Percentiles rank a stretch among this genome's conserved stretches.
Evolutionary conservation across 768 basidiomycete genomes (phyloP).

Genomic region (Serendipita sp.): DNA sequence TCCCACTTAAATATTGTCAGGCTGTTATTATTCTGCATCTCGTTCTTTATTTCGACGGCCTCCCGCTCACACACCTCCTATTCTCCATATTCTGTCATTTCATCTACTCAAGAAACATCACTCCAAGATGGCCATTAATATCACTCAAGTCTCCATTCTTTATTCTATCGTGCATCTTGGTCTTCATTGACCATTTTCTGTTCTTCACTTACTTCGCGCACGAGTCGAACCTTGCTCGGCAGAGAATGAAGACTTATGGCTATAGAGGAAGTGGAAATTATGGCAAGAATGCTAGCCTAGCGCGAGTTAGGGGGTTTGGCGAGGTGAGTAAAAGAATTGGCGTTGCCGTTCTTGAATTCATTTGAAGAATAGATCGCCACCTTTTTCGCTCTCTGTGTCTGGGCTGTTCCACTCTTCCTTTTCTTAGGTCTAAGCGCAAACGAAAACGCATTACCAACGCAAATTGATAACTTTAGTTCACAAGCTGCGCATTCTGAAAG

Average conservation of each 20-base stretch:
- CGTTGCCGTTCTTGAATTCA: background rate
- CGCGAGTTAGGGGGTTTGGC: constrained; percentile 84
- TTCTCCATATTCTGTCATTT: constrained; percentile 78
- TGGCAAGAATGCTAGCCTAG: constrained; percentile 46
- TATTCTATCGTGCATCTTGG: constrained; percentile 69
- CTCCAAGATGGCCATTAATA: constrained; percentile 78
- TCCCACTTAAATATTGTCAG: constrained; percentile 28
- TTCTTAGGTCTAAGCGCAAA: constrained; percentile 95
- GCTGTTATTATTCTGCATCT: constrained; percentile 63
- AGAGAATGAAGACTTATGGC: constrained; percentile 23
- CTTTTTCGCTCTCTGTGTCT: constrained; percentile 32
- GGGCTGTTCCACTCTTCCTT: constrained; percentile 66
- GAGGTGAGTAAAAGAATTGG: constrained; percentile 14
- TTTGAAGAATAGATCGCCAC: constrained; percentile 32
- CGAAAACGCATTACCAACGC: constrained; percentile 77
- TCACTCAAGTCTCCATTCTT: constrained; percentile 76
- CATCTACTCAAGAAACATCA: constrained; percentile 89
- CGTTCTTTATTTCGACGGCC: constrained; percentile 58
- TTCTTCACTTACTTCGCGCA: constrained; percentile 96
- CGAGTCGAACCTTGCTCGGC: constrained; percentile 37
- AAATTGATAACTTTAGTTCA: background rate
- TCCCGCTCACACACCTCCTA: constrained; percentile 56
- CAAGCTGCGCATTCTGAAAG: background rate
- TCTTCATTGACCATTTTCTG: constrained; percentile 80
- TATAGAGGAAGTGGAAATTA: constrained; percentile 20